Evolutionary conservation across 2,329 filamentous ascomycete species (phyloP).

Genomic region (Arthrinium phaeospermum): DNA sequence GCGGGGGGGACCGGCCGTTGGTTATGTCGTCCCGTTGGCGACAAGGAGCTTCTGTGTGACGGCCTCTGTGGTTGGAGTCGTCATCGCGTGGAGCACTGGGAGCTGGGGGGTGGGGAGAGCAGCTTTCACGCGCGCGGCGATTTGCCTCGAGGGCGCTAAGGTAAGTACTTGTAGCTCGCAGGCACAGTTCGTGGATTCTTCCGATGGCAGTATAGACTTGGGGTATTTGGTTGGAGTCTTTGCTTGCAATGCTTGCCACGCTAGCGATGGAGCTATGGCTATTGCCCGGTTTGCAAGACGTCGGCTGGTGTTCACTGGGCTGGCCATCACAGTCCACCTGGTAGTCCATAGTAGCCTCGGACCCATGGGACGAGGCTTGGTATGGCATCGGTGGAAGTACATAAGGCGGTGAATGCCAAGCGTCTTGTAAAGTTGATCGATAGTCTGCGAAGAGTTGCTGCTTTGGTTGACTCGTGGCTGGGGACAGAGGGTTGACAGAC

Average conservation of each 20-base stretch:
- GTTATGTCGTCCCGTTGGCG: background rate
- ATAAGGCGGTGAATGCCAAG: conserved; percentile 5
- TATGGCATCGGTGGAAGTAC: background rate
- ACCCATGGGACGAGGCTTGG: background rate
- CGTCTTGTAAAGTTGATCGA: background rate
- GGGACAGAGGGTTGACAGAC: background rate
- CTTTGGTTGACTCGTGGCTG: background rate
- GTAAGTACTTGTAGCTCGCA: conserved; percentile 30
- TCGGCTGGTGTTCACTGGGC: background rate
- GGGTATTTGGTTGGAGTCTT: background rate
- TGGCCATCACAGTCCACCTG: background rate
- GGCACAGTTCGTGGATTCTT: conserved; percentile 28
- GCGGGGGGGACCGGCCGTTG: conserved; percentile 24
- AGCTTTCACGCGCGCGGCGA: conserved; percentile 23
- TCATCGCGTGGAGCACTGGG: background rate
- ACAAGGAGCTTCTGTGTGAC: background rate
- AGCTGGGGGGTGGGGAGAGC: conserved; percentile 13
- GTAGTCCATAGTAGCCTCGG: background rate
- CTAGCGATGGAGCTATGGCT: background rate
- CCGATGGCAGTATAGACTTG: conserved; percentile 24
- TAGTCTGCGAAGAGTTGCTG: background rate
- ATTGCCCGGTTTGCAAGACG: background rate
- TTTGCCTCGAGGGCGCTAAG: conserved; percentile 29
- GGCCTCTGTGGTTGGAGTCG: background rate
- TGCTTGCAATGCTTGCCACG: background rate